Evolutionary conservation across 805 yeast species (phyloP).

Genomic region (Zygosaccharomyces kombuchaensis): DNA sequence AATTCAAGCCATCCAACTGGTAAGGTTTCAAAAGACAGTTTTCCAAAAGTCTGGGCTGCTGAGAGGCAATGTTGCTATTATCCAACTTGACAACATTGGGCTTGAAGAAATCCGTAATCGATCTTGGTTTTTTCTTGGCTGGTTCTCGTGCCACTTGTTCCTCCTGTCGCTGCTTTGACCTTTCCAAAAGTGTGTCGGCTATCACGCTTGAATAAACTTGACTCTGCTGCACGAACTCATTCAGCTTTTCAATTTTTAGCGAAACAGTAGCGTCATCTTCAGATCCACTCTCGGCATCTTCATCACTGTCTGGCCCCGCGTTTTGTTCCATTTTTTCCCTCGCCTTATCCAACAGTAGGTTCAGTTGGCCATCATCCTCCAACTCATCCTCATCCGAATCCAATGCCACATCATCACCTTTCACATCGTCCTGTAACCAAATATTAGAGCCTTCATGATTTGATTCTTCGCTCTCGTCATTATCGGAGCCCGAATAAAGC

Average conservation of each 20-base stretch:
- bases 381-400: constrained; percentile 25
- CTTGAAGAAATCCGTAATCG: constrained; percentile 26
- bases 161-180: constrained; percentile 41
- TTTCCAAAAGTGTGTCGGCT: constrained; percentile 61
- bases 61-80: constrained; percentile 21
- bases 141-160: constrained; percentile 25
- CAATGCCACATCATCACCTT: constrained; percentile 23
- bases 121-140: constrained; percentile 20
- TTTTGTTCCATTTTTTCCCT: constrained; percentile 12
- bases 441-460: constrained; percentile 14
- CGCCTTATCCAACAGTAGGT: constrained; percentile 12
- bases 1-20: constrained; percentile 85
- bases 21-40: constrained; percentile 71
- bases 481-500: constrained; percentile 2
- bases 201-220: constrained; percentile 84
- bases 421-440: constrained; percentile 28
- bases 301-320: constrained; percentile 10
- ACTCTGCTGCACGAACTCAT: constrained; percentile 77
- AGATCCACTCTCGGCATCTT: constrained; percentile 20
- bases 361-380: constrained; percentile 16
- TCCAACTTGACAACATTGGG: constrained; percentile 12
- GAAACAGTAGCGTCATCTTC: constrained; percentile 46
- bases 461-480: constrained; percentile 5
- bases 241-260: constrained; percentile 58
- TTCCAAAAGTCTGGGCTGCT: constrained; percentile 53